Evolutionary conservation across 2,329 filamentous ascomycete genomes (phyloP).

Genomic region (Nemania sp.): DNA sequence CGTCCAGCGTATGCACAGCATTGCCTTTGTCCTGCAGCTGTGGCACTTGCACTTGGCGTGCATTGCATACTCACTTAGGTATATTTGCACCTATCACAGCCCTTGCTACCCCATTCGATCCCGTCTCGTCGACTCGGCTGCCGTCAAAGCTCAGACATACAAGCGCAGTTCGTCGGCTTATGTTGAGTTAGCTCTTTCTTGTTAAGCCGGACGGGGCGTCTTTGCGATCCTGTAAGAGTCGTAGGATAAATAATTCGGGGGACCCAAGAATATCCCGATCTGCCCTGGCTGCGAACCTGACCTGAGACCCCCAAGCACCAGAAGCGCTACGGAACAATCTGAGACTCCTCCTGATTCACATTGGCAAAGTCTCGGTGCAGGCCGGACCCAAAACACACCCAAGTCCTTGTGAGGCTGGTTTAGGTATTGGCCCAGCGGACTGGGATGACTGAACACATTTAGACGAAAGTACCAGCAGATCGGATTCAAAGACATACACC

Average conservation of each 20-base stretch:
- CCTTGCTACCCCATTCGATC: constrained; percentile 25
- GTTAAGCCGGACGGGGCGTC: background rate
- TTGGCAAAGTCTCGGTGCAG: constrained; percentile 19
- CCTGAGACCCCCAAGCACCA: constrained; percentile 14
- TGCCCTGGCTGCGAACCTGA: background rate
- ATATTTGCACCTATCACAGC: constrained; percentile 25
- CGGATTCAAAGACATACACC: constrained; percentile 1
- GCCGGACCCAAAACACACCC: background rate
- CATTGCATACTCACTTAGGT: constrained; percentile 14
- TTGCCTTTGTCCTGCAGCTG: constrained; percentile 16
- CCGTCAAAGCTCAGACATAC: constrained; percentile 19
- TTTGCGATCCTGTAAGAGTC: constrained; percentile 2
- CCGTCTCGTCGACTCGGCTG: constrained; percentile 14
- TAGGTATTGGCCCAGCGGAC: background rate
- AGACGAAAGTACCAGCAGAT: constrained; percentile 1
- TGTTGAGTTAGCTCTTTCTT: background rate
- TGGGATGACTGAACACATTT: constrained; percentile 11
- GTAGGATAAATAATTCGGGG: constrained; percentile 23
- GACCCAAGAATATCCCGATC: background rate
- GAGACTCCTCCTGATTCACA: constrained; percentile 26
- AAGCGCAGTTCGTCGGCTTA: constrained; percentile 5
- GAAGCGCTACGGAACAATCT: constrained; percentile 14
- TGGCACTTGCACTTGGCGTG: constrained; percentile 11
- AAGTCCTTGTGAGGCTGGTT: constrained; percentile 5
- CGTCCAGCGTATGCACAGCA: constrained; percentile 17